A percentile compares a stretch with the other conserved stretches of the same genome.
phyloP scores from a whole-genome alignment of 2,329 filamentous ascomycete genomes.

The Fusarium dimerum region DNA sequence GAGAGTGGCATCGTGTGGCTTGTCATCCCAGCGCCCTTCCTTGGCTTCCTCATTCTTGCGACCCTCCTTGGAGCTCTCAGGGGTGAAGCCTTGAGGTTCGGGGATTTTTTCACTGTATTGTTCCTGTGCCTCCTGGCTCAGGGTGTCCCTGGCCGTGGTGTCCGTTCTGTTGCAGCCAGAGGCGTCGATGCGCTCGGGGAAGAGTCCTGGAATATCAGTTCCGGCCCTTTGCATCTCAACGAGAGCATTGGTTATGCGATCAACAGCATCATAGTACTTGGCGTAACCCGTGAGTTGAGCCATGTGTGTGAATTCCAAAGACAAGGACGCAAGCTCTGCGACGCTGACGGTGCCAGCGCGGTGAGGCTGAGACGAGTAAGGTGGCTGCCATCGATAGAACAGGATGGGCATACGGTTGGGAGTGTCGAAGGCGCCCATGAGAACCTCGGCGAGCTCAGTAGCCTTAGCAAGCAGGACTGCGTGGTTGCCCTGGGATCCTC shows the following conservation, averaged over 20 bases:
- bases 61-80: background rate
- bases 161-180: conserved; percentile 72
- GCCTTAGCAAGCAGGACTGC: conserved; percentile 74
- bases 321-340: conserved; percentile 77
- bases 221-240: conserved; percentile 70
- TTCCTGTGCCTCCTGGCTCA: conserved; percentile 38
- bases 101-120: conserved; percentile 35
- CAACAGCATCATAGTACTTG: conserved; percentile 88
- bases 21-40: conserved; percentile 21
- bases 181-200: conserved; percentile 75
- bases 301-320: conserved; percentile 85
- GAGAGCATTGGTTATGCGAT: conserved; percentile 79
- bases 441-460: conserved; percentile 74
- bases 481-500: conserved; percentile 56
- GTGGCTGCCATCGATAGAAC: conserved; percentile 76
- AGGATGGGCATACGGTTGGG: conserved; percentile 90
- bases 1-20: conserved; percentile 3
- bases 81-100: conserved; percentile 31
- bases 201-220: conserved; percentile 75
- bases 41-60: conserved; percentile 1
- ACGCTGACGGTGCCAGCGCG: conserved; percentile 60
- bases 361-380: conserved; percentile 62
- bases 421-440: conserved; percentile 85
- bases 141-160: conserved; percentile 26
- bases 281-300: conserved; percentile 80